Percentiles rank a stretch among this genome's conserved stretches.
Conservation (phyloP, 306 rosid species). For the Medicago lupulina region DNA sequence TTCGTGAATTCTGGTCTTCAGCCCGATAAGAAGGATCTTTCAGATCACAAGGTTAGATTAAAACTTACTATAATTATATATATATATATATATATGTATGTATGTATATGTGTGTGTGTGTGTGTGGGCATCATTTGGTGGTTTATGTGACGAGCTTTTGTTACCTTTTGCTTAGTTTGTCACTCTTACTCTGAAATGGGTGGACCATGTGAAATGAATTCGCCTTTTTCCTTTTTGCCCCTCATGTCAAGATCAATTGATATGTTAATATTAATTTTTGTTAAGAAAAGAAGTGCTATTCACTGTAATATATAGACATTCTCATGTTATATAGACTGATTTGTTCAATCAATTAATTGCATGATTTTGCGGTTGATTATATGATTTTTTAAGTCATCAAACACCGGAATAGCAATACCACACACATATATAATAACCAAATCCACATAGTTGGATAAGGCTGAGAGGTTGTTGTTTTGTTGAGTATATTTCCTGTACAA, state of each 20-base stretch:
- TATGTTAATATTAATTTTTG: conserved; percentile 9
- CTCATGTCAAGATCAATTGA: not conserved
- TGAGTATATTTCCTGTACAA: not conserved
- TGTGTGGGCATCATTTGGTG: not conserved
- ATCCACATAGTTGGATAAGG: not conserved
- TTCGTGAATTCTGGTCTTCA: conserved; percentile 80
- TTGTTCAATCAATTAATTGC: conserved; percentile 2
- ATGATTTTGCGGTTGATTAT: not conserved
- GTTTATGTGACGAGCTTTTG: conserved; percentile 13
- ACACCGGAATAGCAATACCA: not conserved
- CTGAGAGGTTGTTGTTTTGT: conserved; percentile 2
- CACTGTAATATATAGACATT: not conserved
- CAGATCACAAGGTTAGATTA: conserved; percentile 80
- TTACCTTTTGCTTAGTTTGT: conserved; percentile 12
- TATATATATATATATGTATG: too few species aligned
- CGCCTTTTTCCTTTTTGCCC: conserved; percentile 19
- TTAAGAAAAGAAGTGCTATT: conserved; percentile 1
- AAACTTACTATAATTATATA: not conserved
- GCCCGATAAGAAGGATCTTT: conserved; percentile 53
- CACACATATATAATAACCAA: not conserved
- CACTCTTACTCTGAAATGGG: conserved; percentile 14
- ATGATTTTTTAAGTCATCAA: conserved; percentile 15
- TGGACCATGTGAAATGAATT: conserved; percentile 12
- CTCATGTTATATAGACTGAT: not conserved
- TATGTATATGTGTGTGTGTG: not conserved